Conservation (phyloP, 2,329 filamentous ascomycete genomes). For the Aspergillus cejpii region DNA sequence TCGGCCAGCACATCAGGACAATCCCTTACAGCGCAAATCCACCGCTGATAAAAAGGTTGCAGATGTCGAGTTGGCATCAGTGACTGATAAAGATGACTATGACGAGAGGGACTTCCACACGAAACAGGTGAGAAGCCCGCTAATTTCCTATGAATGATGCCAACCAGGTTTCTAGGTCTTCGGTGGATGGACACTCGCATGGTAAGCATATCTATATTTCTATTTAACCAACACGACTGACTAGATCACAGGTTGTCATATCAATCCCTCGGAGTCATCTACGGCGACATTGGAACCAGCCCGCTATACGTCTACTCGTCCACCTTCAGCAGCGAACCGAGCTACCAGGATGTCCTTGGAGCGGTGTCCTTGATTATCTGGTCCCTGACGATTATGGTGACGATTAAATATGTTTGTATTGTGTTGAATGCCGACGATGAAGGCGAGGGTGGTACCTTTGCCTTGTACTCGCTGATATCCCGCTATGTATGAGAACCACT, state of each 20-base stretch:
- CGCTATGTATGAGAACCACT: conserved; percentile 40
- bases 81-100: background rate
- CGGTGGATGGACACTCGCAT: background rate
- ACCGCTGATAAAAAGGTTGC: background rate
- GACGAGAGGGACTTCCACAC: background rate
- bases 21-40: background rate
- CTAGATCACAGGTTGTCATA: conserved; percentile 42
- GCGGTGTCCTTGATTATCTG: conserved; percentile 51
- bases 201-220: background rate
- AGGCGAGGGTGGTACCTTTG: conserved; percentile 54
- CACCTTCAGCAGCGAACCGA: conserved; percentile 44
- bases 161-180: background rate
- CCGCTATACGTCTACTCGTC: conserved; percentile 54
- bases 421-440: conserved; percentile 51
- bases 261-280: conserved; percentile 52
- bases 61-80: background rate
- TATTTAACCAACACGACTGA: background rate
- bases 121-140: background rate
- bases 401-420: conserved; percentile 51
- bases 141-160: background rate
- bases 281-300: conserved; percentile 54
- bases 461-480: conserved; percentile 48
- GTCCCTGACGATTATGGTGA: conserved; percentile 52
- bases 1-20: background rate
- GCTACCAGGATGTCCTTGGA: conserved; percentile 46